Conservation (phyloP, 129 eudicot species). For the Rutidosis leptorrhynchoides region DNA sequence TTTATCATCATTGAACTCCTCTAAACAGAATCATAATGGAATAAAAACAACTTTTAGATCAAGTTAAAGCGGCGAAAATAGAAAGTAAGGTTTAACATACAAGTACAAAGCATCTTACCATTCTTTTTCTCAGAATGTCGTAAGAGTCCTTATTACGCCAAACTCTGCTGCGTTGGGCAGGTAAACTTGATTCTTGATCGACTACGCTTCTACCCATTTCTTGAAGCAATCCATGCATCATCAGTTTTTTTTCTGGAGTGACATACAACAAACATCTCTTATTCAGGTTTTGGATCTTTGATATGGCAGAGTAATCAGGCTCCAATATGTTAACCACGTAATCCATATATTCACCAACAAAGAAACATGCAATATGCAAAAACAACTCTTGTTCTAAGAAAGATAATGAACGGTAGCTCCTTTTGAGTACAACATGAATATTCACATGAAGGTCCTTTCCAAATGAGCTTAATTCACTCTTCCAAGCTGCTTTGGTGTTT, state of each 20-base stretch:
- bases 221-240: conserved; percentile 32
- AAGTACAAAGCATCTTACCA: neutral
- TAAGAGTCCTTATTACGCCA: conserved; percentile 28
- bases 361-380: conserved; percentile 43
- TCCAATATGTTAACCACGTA: conserved; percentile 22
- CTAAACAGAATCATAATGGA: neutral
- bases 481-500: neutral
- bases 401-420: conserved; percentile 10
- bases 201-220: conserved; percentile 32
- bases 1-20: conserved; percentile 13
- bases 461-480: neutral
- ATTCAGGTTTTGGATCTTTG: conserved; percentile 10
- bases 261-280: conserved; percentile 20
- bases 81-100: neutral
- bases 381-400: conserved; percentile 21
- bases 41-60: neutral
- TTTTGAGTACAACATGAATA: neutral
- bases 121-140: conserved; percentile 10
- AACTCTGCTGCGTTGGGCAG: conserved; percentile 27
- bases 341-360: conserved; percentile 22
- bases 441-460: neutral
- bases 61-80: neutral
- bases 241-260: conserved; percentile 24
- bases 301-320: conserved; percentile 17
- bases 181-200: conserved; percentile 13